Conservation (phyloP, 2,329 filamentous ascomycete species). For the Calycina marina region DNA sequence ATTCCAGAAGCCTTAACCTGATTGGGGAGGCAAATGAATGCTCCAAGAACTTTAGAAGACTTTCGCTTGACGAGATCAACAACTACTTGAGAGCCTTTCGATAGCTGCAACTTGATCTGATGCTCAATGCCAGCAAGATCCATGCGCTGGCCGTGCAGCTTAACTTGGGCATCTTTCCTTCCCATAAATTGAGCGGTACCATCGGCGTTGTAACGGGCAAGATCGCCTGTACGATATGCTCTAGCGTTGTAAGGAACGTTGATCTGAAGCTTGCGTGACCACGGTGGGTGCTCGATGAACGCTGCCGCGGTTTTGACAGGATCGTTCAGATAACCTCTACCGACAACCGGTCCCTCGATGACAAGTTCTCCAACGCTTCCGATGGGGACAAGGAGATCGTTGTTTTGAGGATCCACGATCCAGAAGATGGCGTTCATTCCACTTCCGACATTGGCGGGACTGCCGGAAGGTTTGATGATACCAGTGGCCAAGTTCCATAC, state of each 20-base stretch:
- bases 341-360: slow-evolving; percentile 38
- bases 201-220: slow-evolving; percentile 37
- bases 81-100: neutral
- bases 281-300: slow-evolving; percentile 39
- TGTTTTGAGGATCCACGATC: slow-evolving; percentile 21
- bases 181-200: slow-evolving; percentile 38
- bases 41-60: neutral
- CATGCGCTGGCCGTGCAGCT: slow-evolving; percentile 48
- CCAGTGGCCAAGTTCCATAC: neutral
- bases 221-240: slow-evolving; percentile 45
- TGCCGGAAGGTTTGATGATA: neutral
- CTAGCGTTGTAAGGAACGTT: slow-evolving; percentile 21
- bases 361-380: slow-evolving; percentile 16
- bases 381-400: slow-evolving; percentile 9
- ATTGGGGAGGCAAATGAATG: neutral
- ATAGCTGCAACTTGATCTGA: slow-evolving; percentile 9
- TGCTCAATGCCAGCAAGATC: slow-evolving; percentile 39
- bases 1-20: too few species aligned
- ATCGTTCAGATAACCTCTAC: slow-evolving; percentile 45
- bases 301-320: slow-evolving; percentile 38
- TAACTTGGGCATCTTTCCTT: slow-evolving; percentile 50
- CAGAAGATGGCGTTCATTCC: slow-evolving; percentile 14
- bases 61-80: neutral
- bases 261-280: slow-evolving; percentile 25
- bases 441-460: neutral